Percentiles rank a stretch among this genome's conserved stretches.
phyloP scores from a whole-genome alignment of 768 basidiomycete species.

The Termitomyces sp. region DNA sequence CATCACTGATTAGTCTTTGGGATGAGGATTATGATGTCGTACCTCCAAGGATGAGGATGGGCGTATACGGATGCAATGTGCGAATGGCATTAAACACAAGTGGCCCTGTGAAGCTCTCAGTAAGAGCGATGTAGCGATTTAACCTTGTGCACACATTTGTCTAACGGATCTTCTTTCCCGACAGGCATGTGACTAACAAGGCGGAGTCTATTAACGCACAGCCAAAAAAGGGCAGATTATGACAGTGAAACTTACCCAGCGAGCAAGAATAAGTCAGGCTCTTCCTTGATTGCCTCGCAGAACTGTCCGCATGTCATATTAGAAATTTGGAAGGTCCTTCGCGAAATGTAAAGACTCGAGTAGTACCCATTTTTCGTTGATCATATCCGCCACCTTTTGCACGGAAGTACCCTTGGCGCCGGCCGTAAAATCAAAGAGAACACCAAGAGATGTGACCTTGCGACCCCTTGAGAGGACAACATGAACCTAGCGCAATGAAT shows the following conservation, averaged over 20 bases:
- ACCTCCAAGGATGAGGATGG: conserved; percentile 82
- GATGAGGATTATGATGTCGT: background rate
- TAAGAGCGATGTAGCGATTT: background rate
- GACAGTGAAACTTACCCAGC: conserved; percentile 41
- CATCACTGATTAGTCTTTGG: background rate
- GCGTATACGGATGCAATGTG: conserved; percentile 62
- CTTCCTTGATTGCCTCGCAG: conserved; percentile 66
- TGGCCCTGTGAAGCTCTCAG: conserved; percentile 43
- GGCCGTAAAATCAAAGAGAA: conserved; percentile 71
- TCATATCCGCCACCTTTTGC: conserved; percentile 67
- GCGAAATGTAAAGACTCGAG: background rate
- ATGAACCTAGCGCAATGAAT: background rate
- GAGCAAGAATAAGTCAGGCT: conserved; percentile 79
- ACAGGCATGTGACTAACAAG: conserved; percentile 79
- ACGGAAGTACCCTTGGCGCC: conserved; percentile 71
- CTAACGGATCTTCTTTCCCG: conserved; percentile 24
- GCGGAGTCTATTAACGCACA: background rate
- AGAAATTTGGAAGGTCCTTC: background rate
- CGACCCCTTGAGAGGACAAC: conserved; percentile 38
- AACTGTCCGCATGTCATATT: conserved; percentile 42
- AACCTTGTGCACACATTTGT: conserved; percentile 43
- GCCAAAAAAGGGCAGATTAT: background rate
- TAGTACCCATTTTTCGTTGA: conserved; percentile 69
- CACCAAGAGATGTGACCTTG: conserved; percentile 73
- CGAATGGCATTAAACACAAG: conserved; percentile 71